Conservation (phyloP, 2,329 filamentous ascomycete species). For the Elsinoe necatrix region DNA sequence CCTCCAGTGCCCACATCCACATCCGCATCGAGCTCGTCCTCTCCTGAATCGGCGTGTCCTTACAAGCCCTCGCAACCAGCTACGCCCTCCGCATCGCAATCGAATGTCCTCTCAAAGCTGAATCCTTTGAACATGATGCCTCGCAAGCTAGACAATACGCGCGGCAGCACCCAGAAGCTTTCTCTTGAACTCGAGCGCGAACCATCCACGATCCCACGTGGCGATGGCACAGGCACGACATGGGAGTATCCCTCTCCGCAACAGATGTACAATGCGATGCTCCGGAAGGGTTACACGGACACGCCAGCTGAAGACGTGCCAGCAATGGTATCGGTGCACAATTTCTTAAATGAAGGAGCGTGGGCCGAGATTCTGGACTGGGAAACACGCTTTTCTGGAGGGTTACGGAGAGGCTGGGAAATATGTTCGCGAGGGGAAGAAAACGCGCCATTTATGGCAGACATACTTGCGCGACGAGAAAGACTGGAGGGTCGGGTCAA, state of each 20-base stretch:
- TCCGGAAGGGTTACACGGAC: conserved; percentile 92
- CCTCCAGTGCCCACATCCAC: conserved; percentile 24
- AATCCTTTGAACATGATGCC: conserved; percentile 97
- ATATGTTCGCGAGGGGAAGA: conserved; percentile 29
- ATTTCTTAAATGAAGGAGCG: conserved; percentile 94
- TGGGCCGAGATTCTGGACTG: conserved; percentile 93
- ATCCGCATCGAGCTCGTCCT: conserved; percentile 25
- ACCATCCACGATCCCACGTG: conserved; percentile 82
- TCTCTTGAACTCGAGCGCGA: conserved; percentile 73
- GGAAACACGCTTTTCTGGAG: conserved; percentile 76
- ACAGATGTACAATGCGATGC: conserved; percentile 98
- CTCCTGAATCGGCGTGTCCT: conserved; percentile 42
- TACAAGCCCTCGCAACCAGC: conserved; percentile 31
- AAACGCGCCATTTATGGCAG: conserved; percentile 23
- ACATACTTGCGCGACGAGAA: conserved; percentile 22
- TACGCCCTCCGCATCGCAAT: conserved; percentile 23
- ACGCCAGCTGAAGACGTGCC: conserved; percentile 90
- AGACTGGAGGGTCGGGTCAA: conserved; percentile 19
- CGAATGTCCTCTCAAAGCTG: conserved; percentile 54
- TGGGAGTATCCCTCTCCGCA: conserved; percentile 99
- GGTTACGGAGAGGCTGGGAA: conserved; percentile 48
- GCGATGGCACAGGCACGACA: conserved; percentile 60
- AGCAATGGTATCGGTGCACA: conserved; percentile 95
- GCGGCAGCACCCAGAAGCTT: conserved; percentile 60
- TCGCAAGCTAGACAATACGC: conserved; percentile 69